A percentile compares a stretch with the other conserved stretches of the same genome.
Evolutionary conservation across 768 basidiomycete genomes (phyloP).

Genomic region (Naganishia vishniacii): DNA sequence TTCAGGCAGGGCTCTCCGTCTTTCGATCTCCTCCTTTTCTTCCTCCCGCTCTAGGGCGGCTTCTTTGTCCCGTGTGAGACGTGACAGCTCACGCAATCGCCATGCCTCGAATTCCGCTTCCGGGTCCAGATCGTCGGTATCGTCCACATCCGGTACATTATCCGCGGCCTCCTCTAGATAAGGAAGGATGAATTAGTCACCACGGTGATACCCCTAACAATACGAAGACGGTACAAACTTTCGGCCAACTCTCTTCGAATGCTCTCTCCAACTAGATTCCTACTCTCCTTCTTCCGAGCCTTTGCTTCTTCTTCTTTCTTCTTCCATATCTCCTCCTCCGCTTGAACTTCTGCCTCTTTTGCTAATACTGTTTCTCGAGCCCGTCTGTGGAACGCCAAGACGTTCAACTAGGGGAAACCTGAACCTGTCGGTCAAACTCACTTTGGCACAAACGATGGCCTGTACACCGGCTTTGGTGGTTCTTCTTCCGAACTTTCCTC

Average conservation of each 20-base stretch:
- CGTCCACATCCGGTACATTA: conserved; percentile 79
- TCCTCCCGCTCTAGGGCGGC: conserved; percentile 71
- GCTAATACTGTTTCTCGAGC: conserved; percentile 53
- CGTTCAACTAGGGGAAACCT: background rate
- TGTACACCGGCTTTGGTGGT: conserved; percentile 64
- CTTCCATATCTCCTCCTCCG: conserved; percentile 63
- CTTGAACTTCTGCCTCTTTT: conserved; percentile 56
- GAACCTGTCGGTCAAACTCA: conserved; percentile 50
- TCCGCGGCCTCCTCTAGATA: conserved; percentile 78
- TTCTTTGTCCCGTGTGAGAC: conserved; percentile 91
- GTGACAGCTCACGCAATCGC: conserved; percentile 85
- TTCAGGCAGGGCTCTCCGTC: conserved; percentile 85
- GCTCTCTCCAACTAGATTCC: conserved; percentile 88
- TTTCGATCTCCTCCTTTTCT: conserved; percentile 84
- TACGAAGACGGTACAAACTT: conserved; percentile 55
- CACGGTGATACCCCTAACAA: background rate
- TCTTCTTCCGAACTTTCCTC: conserved; percentile 51
- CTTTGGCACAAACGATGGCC: conserved; percentile 95
- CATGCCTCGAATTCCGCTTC: conserved; percentile 89
- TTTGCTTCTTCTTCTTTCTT: conserved; percentile 70
- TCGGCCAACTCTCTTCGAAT: conserved; percentile 84
- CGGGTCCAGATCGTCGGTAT: conserved; percentile 88
- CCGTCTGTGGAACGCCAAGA: conserved; percentile 49
- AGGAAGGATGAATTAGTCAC: background rate
- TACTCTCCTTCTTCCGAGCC: conserved; percentile 78